Percentiles rank a stretch among this genome's conserved stretches.
phyloP scores from a whole-genome alignment of 768 basidiomycete genomes.

The Suillus sp. region DNA sequence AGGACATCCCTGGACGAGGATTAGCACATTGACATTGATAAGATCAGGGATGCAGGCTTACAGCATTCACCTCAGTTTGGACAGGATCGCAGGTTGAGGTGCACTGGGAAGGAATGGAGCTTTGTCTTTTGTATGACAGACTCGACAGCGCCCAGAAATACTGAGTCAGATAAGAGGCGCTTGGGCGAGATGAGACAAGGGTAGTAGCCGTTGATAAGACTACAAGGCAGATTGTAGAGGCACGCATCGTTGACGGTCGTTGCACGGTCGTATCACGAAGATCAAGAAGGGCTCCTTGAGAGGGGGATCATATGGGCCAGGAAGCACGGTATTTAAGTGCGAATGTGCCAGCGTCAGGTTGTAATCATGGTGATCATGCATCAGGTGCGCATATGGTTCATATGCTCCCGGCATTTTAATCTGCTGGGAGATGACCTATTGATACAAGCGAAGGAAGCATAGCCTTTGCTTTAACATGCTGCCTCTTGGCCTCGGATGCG shows the following conservation, averaged over 20 bases:
- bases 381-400: not conserved
- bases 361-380: not conserved
- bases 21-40: constrained; percentile 13
- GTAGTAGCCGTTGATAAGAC: constrained; percentile 12
- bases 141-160: constrained; percentile 8
- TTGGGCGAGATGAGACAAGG: constrained; percentile 10
- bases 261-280: not conserved
- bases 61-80: constrained; percentile 26
- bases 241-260: constrained; percentile 20
- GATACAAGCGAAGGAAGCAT: not conserved
- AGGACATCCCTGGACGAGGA: constrained; percentile 27
- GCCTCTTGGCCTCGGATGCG: too few relatives aligned
- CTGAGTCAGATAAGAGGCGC: constrained; percentile 12
- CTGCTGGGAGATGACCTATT: too few relatives aligned
- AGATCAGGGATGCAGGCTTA: constrained; percentile 15
- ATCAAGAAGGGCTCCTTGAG: not conserved
- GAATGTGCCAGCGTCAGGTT: not conserved
- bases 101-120: constrained; percentile 24
- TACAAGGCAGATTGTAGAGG: constrained; percentile 5
- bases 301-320: not conserved
- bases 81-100: constrained; percentile 26
- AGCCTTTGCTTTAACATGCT: too few relatives aligned
- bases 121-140: constrained; percentile 20
- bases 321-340: not conserved
- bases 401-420: not conserved